Evolutionary conservation across 371 early-diverging fungal genomes (phyloP).

Genomic region (Mucor racemosus): DNA sequence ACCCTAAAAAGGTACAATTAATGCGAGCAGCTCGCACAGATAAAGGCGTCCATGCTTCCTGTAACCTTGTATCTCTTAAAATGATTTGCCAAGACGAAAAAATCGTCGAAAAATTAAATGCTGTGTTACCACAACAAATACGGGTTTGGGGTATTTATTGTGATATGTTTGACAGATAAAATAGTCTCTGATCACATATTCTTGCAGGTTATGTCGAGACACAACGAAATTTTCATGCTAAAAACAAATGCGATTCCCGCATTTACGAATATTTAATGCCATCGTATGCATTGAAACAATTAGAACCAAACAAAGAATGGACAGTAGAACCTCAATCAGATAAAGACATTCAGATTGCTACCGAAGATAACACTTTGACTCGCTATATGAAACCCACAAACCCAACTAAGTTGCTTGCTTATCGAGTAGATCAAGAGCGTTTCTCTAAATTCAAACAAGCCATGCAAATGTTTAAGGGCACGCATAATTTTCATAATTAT

Average conservation of each 20-base stretch:
- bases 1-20: conserved; percentile 79
- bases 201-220: conserved; percentile 68
- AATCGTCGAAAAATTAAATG: conserved; percentile 79
- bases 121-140: conserved; percentile 77
- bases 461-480: conserved; percentile 83
- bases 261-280: conserved; percentile 98
- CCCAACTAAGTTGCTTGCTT: conserved; percentile 57
- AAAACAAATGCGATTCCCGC: conserved; percentile 89
- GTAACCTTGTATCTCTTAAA: conserved; percentile 93
- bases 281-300: conserved; percentile 77
- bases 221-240: conserved; percentile 87
- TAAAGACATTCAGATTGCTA: conserved; percentile 37
- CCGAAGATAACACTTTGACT: conserved; percentile 35
- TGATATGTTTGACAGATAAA: not conserved
- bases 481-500: conserved; percentile 97
- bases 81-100: conserved; percentile 76
- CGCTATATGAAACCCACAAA: conserved; percentile 44
- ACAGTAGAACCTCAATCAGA: conserved; percentile 14
- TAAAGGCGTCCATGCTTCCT: conserved; percentile 99
- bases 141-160: conserved; percentile 78
- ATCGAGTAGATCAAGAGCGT: conserved; percentile 63
- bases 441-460: conserved; percentile 71
- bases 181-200: not conserved
- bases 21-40: conserved; percentile 97
- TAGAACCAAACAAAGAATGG: conserved; percentile 23